Base-by-base conservation (phyloP, 2,329 filamentous ascomycete species). In the Clonostachys byssicola region DNA sequence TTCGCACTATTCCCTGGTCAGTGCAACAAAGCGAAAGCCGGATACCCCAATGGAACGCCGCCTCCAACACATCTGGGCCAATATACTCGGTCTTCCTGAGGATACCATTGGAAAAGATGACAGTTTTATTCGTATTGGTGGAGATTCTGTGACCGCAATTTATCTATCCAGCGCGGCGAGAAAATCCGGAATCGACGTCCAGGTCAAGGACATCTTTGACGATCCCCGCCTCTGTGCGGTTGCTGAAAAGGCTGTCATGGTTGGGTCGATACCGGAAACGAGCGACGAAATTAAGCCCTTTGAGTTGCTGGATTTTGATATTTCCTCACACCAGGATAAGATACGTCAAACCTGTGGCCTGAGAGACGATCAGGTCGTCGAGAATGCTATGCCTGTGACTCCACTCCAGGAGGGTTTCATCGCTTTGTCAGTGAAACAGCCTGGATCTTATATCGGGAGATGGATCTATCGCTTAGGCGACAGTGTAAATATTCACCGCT, bases 311-410 rank as follows among this genome's bases (percentile, higher is more conserved):
- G 12, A 18, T 33, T 10, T 14, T 5, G 14, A 14, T 8, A 20
- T 13, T 20, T n/a, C 35, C 6, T 9, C 12, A 5, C 12, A 17
- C 12, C 23, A 30, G 23, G 8, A 30, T 6, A 30, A 30, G 3
- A 30, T 30, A 10, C 45, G 39, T 8, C 30, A 43, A 10, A 20
- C 20, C 23, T 47, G 45, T 42, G 39, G 16, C 40, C 38, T 46
- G 12, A 12, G 14, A 10, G 34, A 16, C 14, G 18, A 17, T 3
- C 44, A 45, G 35, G 39, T 40, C 5, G 47, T 75, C 7, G 67
- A 75, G 43, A 74, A 78, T 47, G 57, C 73, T 0, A 78, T 75
- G 44, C 74, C 74, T 1, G 73, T 72, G 54, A 73, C 73, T 0
- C 64, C 73, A 1, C 55, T 76, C 1, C 75, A 79, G 49, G 72